Evolutionary conservation across 2,329 filamentous ascomycete species (phyloP).

Genomic region (Mariannaea sp.): DNA sequence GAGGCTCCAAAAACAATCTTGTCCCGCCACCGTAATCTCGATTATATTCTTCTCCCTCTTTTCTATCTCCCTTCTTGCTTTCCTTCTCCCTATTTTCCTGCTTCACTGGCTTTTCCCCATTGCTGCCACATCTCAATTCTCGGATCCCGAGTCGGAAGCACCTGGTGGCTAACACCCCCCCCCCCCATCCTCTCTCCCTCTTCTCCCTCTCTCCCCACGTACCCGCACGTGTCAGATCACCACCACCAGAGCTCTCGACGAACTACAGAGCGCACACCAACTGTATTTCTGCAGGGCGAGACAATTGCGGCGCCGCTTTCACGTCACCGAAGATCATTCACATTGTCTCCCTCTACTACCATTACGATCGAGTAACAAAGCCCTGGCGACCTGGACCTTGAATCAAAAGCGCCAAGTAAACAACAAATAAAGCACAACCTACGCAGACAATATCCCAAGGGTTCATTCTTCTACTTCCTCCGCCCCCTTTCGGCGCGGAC

Average conservation of each 20-base stretch:
- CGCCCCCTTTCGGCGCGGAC: not conserved
- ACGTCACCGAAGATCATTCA: not conserved
- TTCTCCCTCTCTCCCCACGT: slow-evolving; percentile 2
- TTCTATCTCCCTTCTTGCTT: not conserved
- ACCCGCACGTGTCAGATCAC: slow-evolving; percentile 7
- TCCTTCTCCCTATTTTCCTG: not conserved
- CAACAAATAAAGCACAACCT: not conserved
- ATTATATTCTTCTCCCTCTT: not conserved
- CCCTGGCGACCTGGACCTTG: not conserved
- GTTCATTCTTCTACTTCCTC: not conserved
- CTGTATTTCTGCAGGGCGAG: slow-evolving; percentile 6
- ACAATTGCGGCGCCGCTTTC: not conserved
- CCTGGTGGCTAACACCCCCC: not conserved
- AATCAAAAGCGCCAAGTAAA: not conserved
- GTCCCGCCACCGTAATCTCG: not conserved
- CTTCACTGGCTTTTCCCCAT: not conserved
- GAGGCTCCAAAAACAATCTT: not conserved
- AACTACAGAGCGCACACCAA: slow-evolving; percentile 8
- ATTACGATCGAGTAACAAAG: slow-evolving; percentile 6
- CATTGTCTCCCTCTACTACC: not conserved
- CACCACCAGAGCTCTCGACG: not conserved
- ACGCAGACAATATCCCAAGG: not conserved
- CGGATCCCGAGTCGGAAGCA: slow-evolving; percentile 18
- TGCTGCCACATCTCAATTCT: not conserved
- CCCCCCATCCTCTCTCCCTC: no score